Evolutionary conservation across 495 filamentous ascomycete genomes (phyloP).

Genomic region (Trichoderma virens): DNA sequence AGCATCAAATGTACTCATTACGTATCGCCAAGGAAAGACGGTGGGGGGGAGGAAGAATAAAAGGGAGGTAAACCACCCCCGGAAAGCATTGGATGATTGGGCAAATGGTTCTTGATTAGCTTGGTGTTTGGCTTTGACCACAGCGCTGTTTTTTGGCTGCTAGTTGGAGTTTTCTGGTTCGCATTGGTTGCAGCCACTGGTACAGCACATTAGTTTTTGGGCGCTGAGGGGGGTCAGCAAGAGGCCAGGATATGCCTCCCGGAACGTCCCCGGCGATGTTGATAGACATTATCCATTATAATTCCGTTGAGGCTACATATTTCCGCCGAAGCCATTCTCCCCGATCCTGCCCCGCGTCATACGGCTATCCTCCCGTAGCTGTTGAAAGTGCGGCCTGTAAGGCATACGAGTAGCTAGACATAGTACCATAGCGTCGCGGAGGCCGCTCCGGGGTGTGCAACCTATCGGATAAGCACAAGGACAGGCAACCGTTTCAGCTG

Average conservation of each 20-base stretch:
- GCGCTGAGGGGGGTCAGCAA: too few species aligned
- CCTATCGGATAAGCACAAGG: neutral
- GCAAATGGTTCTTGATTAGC: neutral
- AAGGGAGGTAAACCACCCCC: neutral
- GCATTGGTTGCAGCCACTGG: neutral
- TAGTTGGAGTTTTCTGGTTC: neutral
- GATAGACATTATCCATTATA: neutral
- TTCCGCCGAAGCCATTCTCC: too few species aligned
- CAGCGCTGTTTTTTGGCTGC: neutral
- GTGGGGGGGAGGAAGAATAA: neutral
- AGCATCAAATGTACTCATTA: neutral
- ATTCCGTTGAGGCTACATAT: neutral
- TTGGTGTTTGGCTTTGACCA: neutral
- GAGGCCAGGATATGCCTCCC: neutral
- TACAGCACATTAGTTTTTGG: neutral
- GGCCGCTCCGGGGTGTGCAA: too few species aligned
- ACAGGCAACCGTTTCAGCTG: neutral
- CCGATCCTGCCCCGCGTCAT: too few species aligned
- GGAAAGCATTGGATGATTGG: neutral
- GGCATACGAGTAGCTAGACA: too few species aligned
- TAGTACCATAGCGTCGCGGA: too few species aligned
- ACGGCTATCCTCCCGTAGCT: too few species aligned
- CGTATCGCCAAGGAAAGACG: neutral
- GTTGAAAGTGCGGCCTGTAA: too few species aligned
- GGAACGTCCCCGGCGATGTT: neutral